Percentiles rank a stretch among this genome's conserved stretches.
Evolutionary conservation across 169 alveolate species (phyloP).

Genomic region (Toxoplasma gondii): DNA sequence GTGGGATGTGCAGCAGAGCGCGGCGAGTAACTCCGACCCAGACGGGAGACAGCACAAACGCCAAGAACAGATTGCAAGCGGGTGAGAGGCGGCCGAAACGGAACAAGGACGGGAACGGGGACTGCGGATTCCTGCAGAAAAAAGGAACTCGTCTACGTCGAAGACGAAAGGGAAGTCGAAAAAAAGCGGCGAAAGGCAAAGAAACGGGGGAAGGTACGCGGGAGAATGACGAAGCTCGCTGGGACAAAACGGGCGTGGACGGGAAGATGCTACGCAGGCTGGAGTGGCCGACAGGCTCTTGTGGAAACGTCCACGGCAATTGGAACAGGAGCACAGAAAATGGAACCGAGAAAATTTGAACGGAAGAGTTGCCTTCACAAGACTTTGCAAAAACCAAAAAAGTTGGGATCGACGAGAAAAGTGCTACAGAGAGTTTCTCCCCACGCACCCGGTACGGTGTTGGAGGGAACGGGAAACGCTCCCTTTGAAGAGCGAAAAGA

Average conservation of each 20-base stretch:
- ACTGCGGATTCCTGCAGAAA: too few relatives aligned
- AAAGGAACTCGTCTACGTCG: too few relatives aligned
- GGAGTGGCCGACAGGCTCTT: too few relatives aligned
- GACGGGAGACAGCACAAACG: background rate
- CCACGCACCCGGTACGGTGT: background rate
- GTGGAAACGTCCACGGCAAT: background rate
- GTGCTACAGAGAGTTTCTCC: background rate
- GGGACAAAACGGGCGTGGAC: too few relatives aligned
- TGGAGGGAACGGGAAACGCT: background rate
- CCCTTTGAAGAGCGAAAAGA: background rate
- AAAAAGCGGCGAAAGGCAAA: too few relatives aligned
- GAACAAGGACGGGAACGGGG: too few relatives aligned
- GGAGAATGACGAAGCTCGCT: too few relatives aligned
- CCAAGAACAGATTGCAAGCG: too few relatives aligned
- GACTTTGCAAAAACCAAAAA: background rate
- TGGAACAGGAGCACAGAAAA: background rate
- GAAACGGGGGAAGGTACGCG: too few relatives aligned
- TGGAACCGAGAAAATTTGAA: background rate
- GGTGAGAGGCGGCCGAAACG: too few relatives aligned
- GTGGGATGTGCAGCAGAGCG: background rate
- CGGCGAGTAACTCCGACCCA: background rate
- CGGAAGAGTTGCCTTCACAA: background rate
- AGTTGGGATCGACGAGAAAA: background rate
- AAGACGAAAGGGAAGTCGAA: too few relatives aligned
- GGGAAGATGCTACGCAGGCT: too few relatives aligned